Evolutionary conservation across 2,329 filamentous ascomycete genomes (phyloP).

Genomic region (Penicillium griseofulvum): DNA sequence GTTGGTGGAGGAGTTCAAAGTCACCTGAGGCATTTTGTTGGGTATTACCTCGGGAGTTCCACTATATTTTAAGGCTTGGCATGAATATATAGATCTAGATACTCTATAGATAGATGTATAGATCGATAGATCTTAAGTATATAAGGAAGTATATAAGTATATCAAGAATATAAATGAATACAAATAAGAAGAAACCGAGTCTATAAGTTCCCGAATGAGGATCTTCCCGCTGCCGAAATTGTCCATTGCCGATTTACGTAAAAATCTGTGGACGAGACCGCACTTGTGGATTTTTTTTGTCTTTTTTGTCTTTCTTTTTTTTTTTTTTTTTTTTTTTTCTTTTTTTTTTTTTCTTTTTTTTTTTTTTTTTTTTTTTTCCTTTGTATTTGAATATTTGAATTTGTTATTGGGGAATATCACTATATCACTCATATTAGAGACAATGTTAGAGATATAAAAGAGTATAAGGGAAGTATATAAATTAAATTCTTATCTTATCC

Average conservation of each 20-base stretch:
- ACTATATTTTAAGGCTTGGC: slow-evolving; percentile 5
- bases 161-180: too few species aligned
- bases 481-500: slow-evolving; percentile 15
- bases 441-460: not conserved
- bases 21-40: slow-evolving; percentile 8
- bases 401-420: slow-evolving; percentile 9
- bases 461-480: not conserved
- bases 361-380: not conserved
- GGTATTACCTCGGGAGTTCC: not conserved
- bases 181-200: not conserved
- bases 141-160: too few species aligned
- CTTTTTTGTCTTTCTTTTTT: too few species aligned
- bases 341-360: not conserved
- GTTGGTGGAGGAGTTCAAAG: slow-evolving; percentile 2
- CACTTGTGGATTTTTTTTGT: slow-evolving; percentile 6
- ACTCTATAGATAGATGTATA: too few species aligned
- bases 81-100: not conserved
- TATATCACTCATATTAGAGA: not conserved
- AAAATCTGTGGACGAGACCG: slow-evolving; percentile 31
- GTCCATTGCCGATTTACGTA: slow-evolving; percentile 40
- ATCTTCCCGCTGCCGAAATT: slow-evolving; percentile 27
- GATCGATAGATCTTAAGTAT: too few species aligned
- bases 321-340: not conserved
- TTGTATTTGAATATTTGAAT: not conserved
- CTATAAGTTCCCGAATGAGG: slow-evolving; percentile 12